These are phyloP conservation scores for Prasinococcaceae sp. DNA, from an alignment of 139 green algal genomes.

Conservation along the genomic window DNA sequence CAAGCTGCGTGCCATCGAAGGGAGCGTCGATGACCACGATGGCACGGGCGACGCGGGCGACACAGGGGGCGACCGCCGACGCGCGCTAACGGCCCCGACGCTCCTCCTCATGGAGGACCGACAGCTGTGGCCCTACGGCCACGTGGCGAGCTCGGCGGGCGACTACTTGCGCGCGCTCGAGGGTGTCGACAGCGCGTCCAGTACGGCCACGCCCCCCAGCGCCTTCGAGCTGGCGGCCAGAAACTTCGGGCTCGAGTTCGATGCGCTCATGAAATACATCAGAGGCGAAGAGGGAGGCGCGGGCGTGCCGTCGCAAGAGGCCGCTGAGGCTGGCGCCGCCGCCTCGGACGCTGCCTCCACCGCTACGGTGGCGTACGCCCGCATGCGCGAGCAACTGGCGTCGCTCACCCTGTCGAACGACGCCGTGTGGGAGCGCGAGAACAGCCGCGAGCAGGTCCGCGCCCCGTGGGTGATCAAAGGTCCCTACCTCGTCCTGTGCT, in stretches of 20 bases:
- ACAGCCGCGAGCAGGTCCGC: conserved; percentile 14
- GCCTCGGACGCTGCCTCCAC: no score
- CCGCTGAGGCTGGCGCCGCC: no score
- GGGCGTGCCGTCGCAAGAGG: no score
- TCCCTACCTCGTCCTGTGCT: conserved; percentile 25
- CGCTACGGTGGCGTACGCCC: no score
- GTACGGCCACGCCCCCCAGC: background rate
- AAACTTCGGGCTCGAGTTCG: background rate
- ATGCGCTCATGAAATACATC: no score
- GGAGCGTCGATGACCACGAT: no score
- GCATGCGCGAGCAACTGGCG: conserved; percentile 31
- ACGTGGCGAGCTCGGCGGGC: background rate
- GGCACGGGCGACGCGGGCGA: no score
- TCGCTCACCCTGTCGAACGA: conserved; percentile 58
- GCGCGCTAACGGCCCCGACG: no score
- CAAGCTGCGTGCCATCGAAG: no score
- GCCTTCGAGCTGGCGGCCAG: background rate
- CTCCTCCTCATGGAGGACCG: background rate
- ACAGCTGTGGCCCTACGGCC: background rate
- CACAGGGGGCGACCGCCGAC: no score
- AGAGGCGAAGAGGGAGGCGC: no score
- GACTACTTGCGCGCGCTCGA: background rate
- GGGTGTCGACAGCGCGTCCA: background rate
- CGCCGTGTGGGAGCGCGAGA: conserved; percentile 57
- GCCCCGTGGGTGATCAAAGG: conserved; percentile 24